These are phyloP conservation scores for Pyrenochaeta sp. DNA, from an alignment of 2,329 filamentous ascomycete species.

Conservation along the genomic window DNA sequence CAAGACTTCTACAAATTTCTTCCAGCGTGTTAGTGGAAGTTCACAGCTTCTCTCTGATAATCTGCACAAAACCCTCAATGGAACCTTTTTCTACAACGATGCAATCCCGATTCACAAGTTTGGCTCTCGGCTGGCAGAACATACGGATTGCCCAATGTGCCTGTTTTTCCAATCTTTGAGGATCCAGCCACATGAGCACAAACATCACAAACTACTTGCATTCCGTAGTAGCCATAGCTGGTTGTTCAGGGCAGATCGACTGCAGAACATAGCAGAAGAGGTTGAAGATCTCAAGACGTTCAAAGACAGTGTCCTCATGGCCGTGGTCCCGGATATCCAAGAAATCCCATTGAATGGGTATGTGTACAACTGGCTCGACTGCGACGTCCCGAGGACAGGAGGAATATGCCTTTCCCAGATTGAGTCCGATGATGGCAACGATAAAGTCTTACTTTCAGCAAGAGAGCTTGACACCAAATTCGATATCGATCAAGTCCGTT, in stretches of 20 bases:
- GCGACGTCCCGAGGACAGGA: slow-evolving; percentile 12
- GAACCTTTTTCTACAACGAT: slow-evolving; percentile 6
- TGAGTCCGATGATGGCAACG: neutral
- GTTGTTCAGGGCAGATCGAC: slow-evolving; percentile 9
- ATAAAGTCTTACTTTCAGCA: slow-evolving; percentile 1
- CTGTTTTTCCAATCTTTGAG: slow-evolving; percentile 9
- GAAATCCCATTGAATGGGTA: slow-evolving; percentile 5
- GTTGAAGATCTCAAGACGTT: neutral
- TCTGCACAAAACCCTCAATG: neutral
- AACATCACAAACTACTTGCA: slow-evolving; percentile 17
- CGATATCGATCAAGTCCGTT: slow-evolving; percentile 2
- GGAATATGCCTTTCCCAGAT: slow-evolving; percentile 7
- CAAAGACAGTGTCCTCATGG: slow-evolving; percentile 16
- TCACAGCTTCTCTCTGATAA: neutral
- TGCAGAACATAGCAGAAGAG: neutral
- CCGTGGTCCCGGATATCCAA: slow-evolving; percentile 16
- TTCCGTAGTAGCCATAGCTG: slow-evolving; percentile 17
- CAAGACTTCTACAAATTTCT: slow-evolving; percentile 1
- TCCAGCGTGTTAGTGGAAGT: neutral
- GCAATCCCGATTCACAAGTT: slow-evolving; percentile 7
- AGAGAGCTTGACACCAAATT: slow-evolving; percentile 2
- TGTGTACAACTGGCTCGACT: slow-evolving; percentile 13
- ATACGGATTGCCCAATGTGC: slow-evolving; percentile 5
- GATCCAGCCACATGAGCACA: slow-evolving; percentile 8
- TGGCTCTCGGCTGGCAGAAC: neutral